Evolutionary conservation across 2,329 filamentous ascomycete genomes (phyloP), one percentile per base, ranked within the genome.

Genomic region (Diaporthe sp.): DNA sequence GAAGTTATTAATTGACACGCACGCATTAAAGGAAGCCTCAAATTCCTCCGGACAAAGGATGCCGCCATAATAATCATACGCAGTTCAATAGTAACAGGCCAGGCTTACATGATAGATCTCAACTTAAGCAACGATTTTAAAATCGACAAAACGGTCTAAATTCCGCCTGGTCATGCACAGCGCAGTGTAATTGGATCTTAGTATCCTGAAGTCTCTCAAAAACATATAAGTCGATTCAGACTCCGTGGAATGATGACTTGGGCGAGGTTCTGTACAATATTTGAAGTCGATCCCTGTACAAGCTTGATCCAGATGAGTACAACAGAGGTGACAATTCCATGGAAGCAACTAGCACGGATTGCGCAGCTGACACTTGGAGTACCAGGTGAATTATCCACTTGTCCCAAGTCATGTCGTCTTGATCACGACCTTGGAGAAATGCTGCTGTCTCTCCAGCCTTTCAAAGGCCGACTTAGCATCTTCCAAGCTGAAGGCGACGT

Each of bases 391-490:
- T 22, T 20, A 25, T 47, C 42, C 44, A 42, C 67, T 81, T 78
- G 15, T 4, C 80, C 76, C 37, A 84, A 22, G n/a, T 51, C 44
- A 67, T 37, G 44, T 10, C 9, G 28, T 81, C 5, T 77, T 78
- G 44, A 85, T 82, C 1, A 83, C 71, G 34, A 85, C 78, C 78
- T 85, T 85, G 3, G 83, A 79, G 72, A 85, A 84, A 67, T 85
- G 83, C 74, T 82, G 82, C 78, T 83, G 80, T 71, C 81, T 80
- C 60, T 80, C 76, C 25, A 85, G 73, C 10, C 78, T 79, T 7
- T 77, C 76, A n/a, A 83, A 85, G 0, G 83, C 84, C 8, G 80
- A 79, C 75, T 82, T 84, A 0, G 77, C 79, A 2, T 85, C 80
- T 6, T 75, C 76, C 44, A 85, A 70, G 53, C 79, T 77, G 57